Conservation (phyloP, 495 filamentous ascomycete genomes). For the Cetradonia linearis region DNA sequence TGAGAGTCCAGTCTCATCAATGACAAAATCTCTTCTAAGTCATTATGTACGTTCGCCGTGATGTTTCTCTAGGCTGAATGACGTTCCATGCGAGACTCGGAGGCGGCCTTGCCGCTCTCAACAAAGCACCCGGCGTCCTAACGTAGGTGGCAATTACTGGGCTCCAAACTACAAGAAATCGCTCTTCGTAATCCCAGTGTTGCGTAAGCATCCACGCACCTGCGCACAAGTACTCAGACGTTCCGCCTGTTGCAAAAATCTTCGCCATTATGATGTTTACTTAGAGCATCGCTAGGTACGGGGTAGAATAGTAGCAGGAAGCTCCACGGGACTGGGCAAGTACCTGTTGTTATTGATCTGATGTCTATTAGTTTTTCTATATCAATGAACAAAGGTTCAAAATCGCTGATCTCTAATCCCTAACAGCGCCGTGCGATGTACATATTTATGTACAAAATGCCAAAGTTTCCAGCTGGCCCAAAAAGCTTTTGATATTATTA, state of each 20-base stretch:
- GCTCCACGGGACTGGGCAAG: not conserved
- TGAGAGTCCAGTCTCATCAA: not conserved
- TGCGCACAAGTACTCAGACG: not conserved
- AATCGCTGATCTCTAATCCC: not conserved
- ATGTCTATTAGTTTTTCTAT: not conserved
- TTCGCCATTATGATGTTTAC: not conserved
- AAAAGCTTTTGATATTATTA: not conserved
- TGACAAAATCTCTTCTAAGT: not conserved
- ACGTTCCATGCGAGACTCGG: not conserved
- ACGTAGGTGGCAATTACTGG: slow-evolving; percentile 2
- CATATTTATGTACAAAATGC: not conserved
- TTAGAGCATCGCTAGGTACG: not conserved
- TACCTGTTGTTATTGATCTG: not conserved
- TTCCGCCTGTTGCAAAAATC: not conserved
- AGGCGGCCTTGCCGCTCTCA: not conserved
- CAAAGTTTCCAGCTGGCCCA: not conserved
- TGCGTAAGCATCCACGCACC: not conserved
- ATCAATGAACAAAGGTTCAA: not conserved
- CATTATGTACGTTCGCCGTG: not conserved
- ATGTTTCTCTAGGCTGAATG: not conserved
- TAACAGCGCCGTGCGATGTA: not conserved
- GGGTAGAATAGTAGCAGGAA: not conserved
- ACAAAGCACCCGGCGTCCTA: slow-evolving; percentile 3
- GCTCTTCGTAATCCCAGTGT: not conserved
- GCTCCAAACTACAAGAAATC: not conserved